Evolutionary conservation across 148 eudicot genomes (phyloP), one percentile per base, ranked within the genome.

Genomic region (Pouteria glomerata): DNA sequence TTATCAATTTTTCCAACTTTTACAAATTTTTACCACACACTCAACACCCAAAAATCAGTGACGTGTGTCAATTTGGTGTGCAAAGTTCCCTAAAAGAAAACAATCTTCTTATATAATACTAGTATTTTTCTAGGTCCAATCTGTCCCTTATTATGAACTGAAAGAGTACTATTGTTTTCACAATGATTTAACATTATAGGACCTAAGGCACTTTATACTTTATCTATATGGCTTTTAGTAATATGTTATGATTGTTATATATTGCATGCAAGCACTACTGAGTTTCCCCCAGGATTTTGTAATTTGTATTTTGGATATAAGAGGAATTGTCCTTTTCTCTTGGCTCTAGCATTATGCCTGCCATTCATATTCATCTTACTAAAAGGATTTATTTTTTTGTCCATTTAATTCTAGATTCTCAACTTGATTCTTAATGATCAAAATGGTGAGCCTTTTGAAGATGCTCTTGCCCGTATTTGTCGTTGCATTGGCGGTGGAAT

Each of bases 401-500:
- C 64, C 23, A 14, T 23, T 52, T 76, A 50, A 91, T 75, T 63
- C 51, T 70, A 89, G 95, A 85, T 89, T 68, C 78, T 85, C 64
- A 80, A 66, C 74, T 63, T 84, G 86, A 87, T 89, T 27, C 91
- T 89, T 2, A 83, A 77, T 73, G 91, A 82, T 76, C 68, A 74
- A 58, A 89, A 82, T 63, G 95, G 91, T 66, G 95, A 89, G 79
- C 67, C 52, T n/a, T 87, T 89, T 79, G 85, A 82, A 73, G 85
- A 89, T 73, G 95, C 95, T 69, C 80, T 83, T 68, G 85, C 85
- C 10, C 91, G 95, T 51, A 91, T 89, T 76, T 75, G 84, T 50
- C 91, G 95, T 51, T 89, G 95, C 72, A 70, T 84, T 68, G 87
- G 89, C 59, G 95, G 95, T 73, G 91, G 94, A 59, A 80, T 73